phyloP scores from a whole-genome alignment of 495 filamentous ascomycete genomes.

The Eremomyces bilateralis region DNA sequence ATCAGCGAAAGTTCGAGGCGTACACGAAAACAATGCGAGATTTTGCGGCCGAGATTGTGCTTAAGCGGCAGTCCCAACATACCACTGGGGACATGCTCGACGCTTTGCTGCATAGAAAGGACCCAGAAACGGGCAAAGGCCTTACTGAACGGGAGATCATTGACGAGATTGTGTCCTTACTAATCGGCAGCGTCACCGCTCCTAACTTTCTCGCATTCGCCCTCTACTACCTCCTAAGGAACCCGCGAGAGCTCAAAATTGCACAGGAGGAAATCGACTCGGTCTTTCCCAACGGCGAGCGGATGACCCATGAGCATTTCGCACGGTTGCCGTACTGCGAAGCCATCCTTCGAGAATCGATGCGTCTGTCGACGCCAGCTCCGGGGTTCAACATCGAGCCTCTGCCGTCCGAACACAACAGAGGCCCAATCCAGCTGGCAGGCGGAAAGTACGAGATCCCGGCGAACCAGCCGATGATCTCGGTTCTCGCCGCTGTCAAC shows the following conservation, averaged over 20 bases:
- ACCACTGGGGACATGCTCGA: constrained; percentile 49
- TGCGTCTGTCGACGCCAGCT: constrained; percentile 44
- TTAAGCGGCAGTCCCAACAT: no score
- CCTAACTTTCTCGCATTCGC: constrained; percentile 17
- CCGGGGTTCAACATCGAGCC: constrained; percentile 26
- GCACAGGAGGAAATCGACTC: constrained; percentile 46
- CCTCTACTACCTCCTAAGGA: constrained; percentile 39
- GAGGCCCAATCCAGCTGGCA: constrained; percentile 27
- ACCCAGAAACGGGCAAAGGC: constrained; percentile 14
- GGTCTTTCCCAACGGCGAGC: constrained; percentile 39
- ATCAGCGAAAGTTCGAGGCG: no score
- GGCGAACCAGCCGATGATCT: constrained; percentile 35
- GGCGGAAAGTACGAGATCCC: constrained; percentile 47
- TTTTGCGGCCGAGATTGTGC: no score
- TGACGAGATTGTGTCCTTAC: constrained; percentile 17
- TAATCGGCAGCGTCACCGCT: constrained; percentile 16
- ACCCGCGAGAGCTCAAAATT: constrained; percentile 32
- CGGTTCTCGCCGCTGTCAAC: constrained; percentile 37
- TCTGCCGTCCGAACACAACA: constrained; percentile 23
- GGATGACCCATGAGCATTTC: constrained; percentile 46
- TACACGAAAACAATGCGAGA: no score
- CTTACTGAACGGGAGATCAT: constrained; percentile 13
- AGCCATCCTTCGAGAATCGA: constrained; percentile 47
- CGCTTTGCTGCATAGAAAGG: constrained; percentile 41
- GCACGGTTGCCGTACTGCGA: constrained; percentile 41